Conservation (phyloP, 148 eudicot genomes). For the Rhododendron griersonianum region DNA sequence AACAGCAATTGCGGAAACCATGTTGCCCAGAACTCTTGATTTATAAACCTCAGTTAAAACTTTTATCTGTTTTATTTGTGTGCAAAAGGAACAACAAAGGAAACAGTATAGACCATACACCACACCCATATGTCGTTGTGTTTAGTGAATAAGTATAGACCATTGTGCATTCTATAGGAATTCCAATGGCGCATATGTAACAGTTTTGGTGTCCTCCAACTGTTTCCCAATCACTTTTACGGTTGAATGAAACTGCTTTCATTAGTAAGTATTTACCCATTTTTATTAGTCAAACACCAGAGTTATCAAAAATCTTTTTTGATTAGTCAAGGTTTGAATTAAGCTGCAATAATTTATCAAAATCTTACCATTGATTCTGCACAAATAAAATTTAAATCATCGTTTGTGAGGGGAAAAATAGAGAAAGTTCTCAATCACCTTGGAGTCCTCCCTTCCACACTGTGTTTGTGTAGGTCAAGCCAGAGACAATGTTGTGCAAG, state of each 20-base stretch:
- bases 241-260: not conserved
- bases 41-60: not conserved
- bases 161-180: not conserved
- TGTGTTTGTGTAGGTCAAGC: constrained; percentile 45
- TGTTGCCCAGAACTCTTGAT: not conserved
- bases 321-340: not conserved
- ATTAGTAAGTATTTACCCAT: not conserved
- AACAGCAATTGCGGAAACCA: not conserved
- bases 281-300: no score
- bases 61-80: no score
- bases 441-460: constrained; percentile 59
- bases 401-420: not conserved
- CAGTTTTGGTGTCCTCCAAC: not conserved
- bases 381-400: not conserved
- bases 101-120: not conserved
- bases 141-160: not conserved
- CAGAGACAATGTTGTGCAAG: constrained; percentile 58
- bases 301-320: no score
- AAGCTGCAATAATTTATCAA: not conserved
- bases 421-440: constrained; percentile 27
- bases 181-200: not conserved
- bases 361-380: not conserved
- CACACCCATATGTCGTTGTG: not conserved
- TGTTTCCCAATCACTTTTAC: not conserved
- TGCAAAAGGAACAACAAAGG: not conserved